Percentiles rank a stretch among this genome's conserved stretches.
Evolutionary conservation across 140 eudicot genomes (phyloP).

Genomic region (Ambrosia hybrid): DNA sequence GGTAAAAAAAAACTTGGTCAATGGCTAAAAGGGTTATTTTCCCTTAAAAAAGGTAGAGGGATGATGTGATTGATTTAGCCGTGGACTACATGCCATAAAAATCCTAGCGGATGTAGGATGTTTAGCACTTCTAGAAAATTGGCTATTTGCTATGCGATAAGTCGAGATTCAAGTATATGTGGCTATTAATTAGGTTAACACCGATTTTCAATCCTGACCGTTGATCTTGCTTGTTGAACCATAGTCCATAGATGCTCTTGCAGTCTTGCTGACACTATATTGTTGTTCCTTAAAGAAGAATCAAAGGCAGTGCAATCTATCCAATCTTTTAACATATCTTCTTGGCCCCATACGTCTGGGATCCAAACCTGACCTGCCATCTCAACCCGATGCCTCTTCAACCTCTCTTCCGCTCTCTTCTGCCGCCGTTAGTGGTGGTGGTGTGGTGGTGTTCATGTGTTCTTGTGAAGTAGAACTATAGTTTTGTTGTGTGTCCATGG

Average conservation of each 20-base stretch:
- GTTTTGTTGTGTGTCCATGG: too few species aligned
- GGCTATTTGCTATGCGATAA: too few species aligned
- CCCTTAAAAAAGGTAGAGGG: too few species aligned
- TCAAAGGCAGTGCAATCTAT: conserved; percentile 76
- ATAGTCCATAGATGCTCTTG: too few species aligned
- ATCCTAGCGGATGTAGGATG: too few species aligned
- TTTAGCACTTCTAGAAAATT: too few species aligned
- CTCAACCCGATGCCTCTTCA: conserved; percentile 75
- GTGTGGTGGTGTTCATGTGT: conserved; percentile 7
- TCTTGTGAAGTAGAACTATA: too few species aligned
- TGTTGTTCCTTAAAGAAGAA: conserved; percentile 43
- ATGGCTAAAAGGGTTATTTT: too few species aligned
- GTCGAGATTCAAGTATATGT: too few species aligned
- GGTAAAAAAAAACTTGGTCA: too few species aligned
- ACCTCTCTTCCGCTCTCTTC: conserved; percentile 66
- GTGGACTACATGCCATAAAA: too few species aligned
- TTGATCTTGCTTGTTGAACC: conserved; percentile 59
- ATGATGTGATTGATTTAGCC: too few species aligned
- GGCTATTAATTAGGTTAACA: conserved; percentile 41
- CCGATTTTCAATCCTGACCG: conserved; percentile 46
- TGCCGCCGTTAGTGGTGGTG: background rate
- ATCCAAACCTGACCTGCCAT: conserved; percentile 92
- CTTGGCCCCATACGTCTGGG: conserved; percentile 93
- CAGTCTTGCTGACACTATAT: conserved; percentile 65
- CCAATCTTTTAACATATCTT: conserved; percentile 70